Conservation (phyloP, 495 filamentous ascomycete genomes). For the Paragyromitra xinjiangensis region DNA sequence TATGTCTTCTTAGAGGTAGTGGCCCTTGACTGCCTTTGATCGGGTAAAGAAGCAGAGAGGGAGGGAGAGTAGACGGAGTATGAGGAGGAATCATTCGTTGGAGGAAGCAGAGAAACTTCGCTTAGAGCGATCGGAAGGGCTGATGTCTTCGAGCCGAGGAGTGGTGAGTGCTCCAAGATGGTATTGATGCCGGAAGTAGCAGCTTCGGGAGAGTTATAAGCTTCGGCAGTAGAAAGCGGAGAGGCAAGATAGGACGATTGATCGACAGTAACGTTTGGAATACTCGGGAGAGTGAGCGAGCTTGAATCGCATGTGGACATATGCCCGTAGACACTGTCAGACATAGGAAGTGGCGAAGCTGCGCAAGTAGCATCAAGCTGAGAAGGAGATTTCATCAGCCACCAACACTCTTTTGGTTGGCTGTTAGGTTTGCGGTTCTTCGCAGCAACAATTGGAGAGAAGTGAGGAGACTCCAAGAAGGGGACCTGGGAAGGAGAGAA, state of each 20-base stretch:
- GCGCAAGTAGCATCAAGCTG: too few relatives aligned
- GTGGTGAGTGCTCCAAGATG: neutral
- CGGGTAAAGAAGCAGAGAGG: neutral
- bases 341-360: too few relatives aligned
- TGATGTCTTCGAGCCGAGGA: neutral
- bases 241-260: too few relatives aligned
- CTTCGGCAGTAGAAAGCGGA: neutral
- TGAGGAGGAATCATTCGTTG: neutral
- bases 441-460: neutral
- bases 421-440: neutral
- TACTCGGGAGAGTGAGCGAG: too few relatives aligned
- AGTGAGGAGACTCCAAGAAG: neutral
- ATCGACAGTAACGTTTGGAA: too few relatives aligned
- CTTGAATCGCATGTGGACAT: neutral
- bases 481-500: neutral
- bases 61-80: neutral
- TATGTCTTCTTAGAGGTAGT: too few relatives aligned
- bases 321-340: too few relatives aligned
- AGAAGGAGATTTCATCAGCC: too few relatives aligned
- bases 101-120: neutral
- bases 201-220: neutral
- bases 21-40: neutral
- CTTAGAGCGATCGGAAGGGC: neutral
- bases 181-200: neutral
- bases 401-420: neutral